A percentile compares a stretch with the other conserved stretches of the same genome.
Evolutionary conservation across 192 early-diverging fungal genomes (phyloP).

Genomic region (Diversispora eburnea): DNA sequence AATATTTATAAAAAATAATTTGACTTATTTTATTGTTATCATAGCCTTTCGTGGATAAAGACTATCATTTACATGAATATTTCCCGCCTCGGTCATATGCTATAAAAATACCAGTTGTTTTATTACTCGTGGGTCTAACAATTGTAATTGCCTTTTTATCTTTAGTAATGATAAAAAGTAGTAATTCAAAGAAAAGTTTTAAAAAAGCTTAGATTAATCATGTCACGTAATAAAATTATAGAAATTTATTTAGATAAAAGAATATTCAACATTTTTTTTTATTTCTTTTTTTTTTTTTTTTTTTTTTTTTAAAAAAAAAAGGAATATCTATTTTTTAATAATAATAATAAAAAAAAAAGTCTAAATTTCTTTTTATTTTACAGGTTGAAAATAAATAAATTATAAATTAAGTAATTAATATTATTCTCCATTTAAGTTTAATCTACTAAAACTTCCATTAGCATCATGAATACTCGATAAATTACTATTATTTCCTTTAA

Average conservation of each 20-base stretch:
- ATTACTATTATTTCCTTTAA: constrained; percentile 9
- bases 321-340: too few species aligned
- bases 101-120: constrained; percentile 79
- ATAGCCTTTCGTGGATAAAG: constrained; percentile 80
- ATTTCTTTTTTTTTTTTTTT: too few species aligned
- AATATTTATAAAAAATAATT: background rate
- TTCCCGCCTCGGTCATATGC: constrained; percentile 84
- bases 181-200: constrained; percentile 61
- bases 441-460: constrained; percentile 27
- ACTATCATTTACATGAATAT: constrained; percentile 65
- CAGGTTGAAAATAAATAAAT: too few species aligned
- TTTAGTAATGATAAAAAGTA: constrained; percentile 78
- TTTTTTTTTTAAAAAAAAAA: too few species aligned
- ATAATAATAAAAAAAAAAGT: too few species aligned
- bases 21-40: background rate
- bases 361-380: too few species aligned
- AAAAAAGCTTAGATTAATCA: constrained; percentile 52
- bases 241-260: too few species aligned
- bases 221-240: too few species aligned
- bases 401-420: background rate
- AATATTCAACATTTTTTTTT: too few species aligned
- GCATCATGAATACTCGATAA: constrained; percentile 23
- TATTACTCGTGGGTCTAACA: constrained; percentile 76
- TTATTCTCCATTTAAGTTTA: constrained; percentile 24
- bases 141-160: constrained; percentile 75